Evolutionary conservation across 345 rosid genomes (phyloP), one percentile per base, ranked within the genome.

Genomic region (Camelina neglecta): DNA sequence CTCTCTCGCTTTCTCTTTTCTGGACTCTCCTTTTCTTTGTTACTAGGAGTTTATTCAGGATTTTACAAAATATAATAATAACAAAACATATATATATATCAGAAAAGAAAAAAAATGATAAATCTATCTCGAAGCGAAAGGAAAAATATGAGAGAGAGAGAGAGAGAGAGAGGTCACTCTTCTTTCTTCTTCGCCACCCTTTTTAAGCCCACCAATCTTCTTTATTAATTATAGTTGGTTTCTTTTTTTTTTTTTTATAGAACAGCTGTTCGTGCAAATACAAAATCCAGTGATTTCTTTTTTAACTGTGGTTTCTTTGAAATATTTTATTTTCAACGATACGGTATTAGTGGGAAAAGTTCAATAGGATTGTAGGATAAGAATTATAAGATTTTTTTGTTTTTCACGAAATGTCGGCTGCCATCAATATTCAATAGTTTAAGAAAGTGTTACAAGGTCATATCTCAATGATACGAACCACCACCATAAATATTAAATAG

Each of bases 121-220:
- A 77, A 11, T 59, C 72, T 60, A 23, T 61, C 36, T 18, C 18
- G 39, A 36, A 36, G 9, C 39, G 39, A 36, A 36, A 36, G 9
- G 11, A 59, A 54, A 23, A 57, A 42, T 42, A 62, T 62, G 65
- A 41, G 23, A 21, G 23, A 36, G 3, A 41, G 5, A 35, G 11
- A 49, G 11, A 65, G 21, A 69, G 41, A 75, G 76, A 74, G 79
- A 69, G 74, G 90, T 86, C 83, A 79, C 84, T 87, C 33, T 88
- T 86, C 64, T 84, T 77, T 75, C 81, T 80, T 42, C 84, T 61
- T 72, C 83, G 50, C 69, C 64, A 64, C 74, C 56, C 36, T 69
- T 69, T 69, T 79, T 57, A 69, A 62, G 10, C 66, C 74, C 70
- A 77, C 75, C 73, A 74, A 44, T 49, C 38, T 70, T 70, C 60